Percentiles rank a stretch among this genome's conserved stretches.
These are phyloP conservation scores for Pythium folliculosum DNA, from an alignment of 352 stramenopile species.

Conservation along the genomic window DNA sequence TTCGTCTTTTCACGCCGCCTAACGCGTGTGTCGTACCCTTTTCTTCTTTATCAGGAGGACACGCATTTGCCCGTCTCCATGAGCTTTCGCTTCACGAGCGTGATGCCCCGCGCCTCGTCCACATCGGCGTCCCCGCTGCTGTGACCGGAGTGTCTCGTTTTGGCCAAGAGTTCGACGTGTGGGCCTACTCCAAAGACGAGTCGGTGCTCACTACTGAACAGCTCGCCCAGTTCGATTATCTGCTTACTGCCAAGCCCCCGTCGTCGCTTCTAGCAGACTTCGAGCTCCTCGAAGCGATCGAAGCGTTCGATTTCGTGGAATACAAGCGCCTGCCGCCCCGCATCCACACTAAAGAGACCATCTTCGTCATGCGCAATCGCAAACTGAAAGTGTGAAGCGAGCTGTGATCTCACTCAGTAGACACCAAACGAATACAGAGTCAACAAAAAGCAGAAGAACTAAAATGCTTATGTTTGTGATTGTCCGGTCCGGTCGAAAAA, in stretches of 20 bases:
- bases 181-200: constrained; percentile 87
- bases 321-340: constrained; percentile 36
- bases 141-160: constrained; percentile 95
- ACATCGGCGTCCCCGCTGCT: constrained; percentile 93
- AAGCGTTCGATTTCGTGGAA: constrained; percentile 49
- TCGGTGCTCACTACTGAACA: constrained; percentile 45
- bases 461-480: too few species aligned
- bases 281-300: constrained; percentile 46
- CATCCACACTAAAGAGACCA: constrained; percentile 51
- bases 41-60: constrained; percentile 42
- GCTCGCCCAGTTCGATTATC: constrained; percentile 57
- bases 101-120: constrained; percentile 48
- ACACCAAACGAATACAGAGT: background rate
- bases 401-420: background rate
- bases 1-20: background rate
- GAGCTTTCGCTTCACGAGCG: constrained; percentile 38
- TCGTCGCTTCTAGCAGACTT: constrained; percentile 42
- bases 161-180: constrained; percentile 73
- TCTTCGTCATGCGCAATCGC: constrained; percentile 63
- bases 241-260: constrained; percentile 56
- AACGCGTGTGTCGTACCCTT: background rate
- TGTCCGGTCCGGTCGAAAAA: too few species aligned
- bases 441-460: too few species aligned
- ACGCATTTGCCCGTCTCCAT: constrained; percentile 68
- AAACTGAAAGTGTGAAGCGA: background rate